Conservation (phyloP, 352 stramenopile genomes). For the Pythium brachiatum region DNA sequence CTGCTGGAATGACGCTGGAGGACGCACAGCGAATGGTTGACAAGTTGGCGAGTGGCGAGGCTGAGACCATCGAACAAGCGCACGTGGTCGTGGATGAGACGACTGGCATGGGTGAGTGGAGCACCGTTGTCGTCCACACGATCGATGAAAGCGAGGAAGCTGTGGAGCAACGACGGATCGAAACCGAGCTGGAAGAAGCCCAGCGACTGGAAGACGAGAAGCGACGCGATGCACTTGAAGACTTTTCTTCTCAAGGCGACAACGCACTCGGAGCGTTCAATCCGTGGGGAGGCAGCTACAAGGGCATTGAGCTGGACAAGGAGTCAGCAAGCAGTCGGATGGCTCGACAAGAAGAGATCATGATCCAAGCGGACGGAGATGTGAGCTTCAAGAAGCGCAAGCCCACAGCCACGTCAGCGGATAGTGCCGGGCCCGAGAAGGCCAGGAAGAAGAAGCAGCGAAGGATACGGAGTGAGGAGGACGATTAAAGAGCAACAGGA, state of each 20-base stretch:
- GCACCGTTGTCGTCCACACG: conserved; percentile 63
- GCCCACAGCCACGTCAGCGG: background rate
- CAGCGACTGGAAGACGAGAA: conserved; percentile 49
- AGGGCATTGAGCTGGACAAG: conserved; percentile 68
- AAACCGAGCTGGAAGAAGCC: conserved; percentile 40
- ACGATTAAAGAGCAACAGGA: conserved; percentile 33
- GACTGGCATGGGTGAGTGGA: conserved; percentile 83
- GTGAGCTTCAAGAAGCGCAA: conserved; percentile 80
- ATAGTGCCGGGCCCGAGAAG: background rate
- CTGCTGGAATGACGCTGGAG: conserved; percentile 57
- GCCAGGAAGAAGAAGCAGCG: conserved; percentile 57
- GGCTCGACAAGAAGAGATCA: conserved; percentile 49
- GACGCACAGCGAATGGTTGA: conserved; percentile 63
- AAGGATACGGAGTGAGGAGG: conserved; percentile 58
- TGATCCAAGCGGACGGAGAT: conserved; percentile 44
- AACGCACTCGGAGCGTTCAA: conserved; percentile 80
- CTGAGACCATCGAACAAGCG: conserved; percentile 33
- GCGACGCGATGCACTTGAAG: conserved; percentile 54
- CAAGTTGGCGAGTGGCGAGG: conserved; percentile 34
- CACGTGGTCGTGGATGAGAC: conserved; percentile 44
- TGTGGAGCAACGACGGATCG: conserved; percentile 44
- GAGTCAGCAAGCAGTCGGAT: conserved; percentile 22
- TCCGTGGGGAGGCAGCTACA: conserved; percentile 81
- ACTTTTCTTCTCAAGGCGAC: conserved; percentile 63
- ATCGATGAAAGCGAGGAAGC: conserved; percentile 76